Evolutionary conservation across 345 rosid species (phyloP).

Genomic region (Trapa bicornis): DNA sequence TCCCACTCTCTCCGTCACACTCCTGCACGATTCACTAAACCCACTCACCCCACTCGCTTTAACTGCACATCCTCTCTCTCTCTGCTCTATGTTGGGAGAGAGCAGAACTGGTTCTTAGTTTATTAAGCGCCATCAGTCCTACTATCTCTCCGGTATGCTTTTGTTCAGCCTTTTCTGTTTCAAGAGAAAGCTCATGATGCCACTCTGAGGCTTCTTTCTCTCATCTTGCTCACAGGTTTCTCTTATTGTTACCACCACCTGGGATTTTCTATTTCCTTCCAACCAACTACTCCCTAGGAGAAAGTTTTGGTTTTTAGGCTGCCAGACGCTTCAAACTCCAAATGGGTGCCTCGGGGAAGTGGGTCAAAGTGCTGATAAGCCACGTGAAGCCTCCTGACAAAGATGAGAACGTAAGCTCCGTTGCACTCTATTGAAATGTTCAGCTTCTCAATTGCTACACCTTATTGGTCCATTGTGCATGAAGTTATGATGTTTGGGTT

Average conservation of each 20-base stretch:
- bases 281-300: not conserved
- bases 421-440: not conserved
- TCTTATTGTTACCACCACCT: not conserved
- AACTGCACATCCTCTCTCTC: not conserved
- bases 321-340: not conserved
- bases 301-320: slow-evolving; percentile 9
- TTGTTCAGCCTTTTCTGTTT: not conserved
- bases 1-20: slow-evolving; percentile 1
- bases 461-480: not conserved
- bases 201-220: not conserved
- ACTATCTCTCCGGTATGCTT: not conserved
- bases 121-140: not conserved
- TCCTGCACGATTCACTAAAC: slow-evolving; percentile 4
- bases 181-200: slow-evolving; percentile 1
- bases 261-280: not conserved
- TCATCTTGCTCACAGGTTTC: not conserved
- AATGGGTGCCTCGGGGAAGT: slow-evolving; percentile 96
- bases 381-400: slow-evolving; percentile 51
- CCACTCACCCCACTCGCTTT: slow-evolving; percentile 1
- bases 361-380: slow-evolving; percentile 76
- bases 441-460: not conserved
- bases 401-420: slow-evolving; percentile 38
- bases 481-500: not conserved
- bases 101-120: not conserved
- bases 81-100: not conserved